Evolutionary conservation across 2,329 filamentous ascomycete species (phyloP).

Genomic region (Dothiorella sarmentorum): DNA sequence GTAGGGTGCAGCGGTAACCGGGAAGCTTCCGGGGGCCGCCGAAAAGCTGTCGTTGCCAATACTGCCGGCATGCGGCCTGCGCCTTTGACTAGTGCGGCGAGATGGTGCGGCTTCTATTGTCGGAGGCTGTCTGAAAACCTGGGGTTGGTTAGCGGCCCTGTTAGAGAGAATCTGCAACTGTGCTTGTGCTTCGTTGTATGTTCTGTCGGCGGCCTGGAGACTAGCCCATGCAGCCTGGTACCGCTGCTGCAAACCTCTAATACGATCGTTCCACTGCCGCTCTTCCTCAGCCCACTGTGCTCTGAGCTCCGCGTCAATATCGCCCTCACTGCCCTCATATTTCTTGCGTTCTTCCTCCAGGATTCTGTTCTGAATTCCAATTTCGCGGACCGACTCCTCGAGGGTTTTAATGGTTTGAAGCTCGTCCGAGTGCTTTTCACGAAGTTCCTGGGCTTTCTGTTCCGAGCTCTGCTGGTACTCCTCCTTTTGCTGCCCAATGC

Average conservation of each 20-base stretch:
- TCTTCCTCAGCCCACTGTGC: constrained; percentile 46
- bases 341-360: constrained; percentile 68
- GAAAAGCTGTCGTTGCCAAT: constrained; percentile 34
- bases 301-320: constrained; percentile 37
- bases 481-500: constrained; percentile 40
- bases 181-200: constrained; percentile 37
- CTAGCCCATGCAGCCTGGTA: constrained; percentile 39
- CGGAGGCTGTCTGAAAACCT: constrained; percentile 28
- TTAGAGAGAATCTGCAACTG: constrained; percentile 41
- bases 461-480: constrained; percentile 36
- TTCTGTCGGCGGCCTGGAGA: constrained; percentile 36
- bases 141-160: constrained; percentile 37
- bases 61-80: constrained; percentile 29
- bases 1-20: constrained; percentile 38
- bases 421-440: constrained; percentile 41
- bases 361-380: constrained; percentile 67
- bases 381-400: constrained; percentile 71
- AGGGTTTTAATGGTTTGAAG: constrained; percentile 54
- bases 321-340: constrained; percentile 41
- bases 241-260: constrained; percentile 53
- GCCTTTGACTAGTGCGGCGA: constrained; percentile 41
- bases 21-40: constrained; percentile 33
- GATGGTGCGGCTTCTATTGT: constrained; percentile 29
- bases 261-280: constrained; percentile 54
- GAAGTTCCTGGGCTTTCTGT: constrained; percentile 40